phyloP scores from a whole-genome alignment of 768 basidiomycete species.

The Termitomyces sp. region DNA sequence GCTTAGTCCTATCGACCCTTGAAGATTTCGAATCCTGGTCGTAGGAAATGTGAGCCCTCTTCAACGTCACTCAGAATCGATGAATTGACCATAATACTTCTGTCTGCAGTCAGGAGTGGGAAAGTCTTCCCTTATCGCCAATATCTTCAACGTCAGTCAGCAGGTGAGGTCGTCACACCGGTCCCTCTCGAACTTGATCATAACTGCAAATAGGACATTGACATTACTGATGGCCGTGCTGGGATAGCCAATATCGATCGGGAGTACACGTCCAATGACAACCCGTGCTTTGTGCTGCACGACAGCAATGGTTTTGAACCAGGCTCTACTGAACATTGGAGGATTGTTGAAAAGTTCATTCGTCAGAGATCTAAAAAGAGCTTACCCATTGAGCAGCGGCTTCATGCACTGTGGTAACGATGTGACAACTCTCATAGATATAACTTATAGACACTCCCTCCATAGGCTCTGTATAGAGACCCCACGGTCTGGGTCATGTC shows the following conservation, averaged over 20 bases:
- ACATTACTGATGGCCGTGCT: not conserved
- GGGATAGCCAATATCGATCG: not conserved
- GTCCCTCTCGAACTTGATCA: not conserved
- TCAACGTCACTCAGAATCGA: not conserved
- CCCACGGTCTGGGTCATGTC: not conserved
- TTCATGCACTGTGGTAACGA: not conserved
- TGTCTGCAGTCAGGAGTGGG: not conserved
- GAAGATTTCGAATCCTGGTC: not conserved
- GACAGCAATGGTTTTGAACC: not conserved
- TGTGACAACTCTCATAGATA: not conserved
- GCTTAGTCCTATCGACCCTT: not conserved
- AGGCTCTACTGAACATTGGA: not conserved
- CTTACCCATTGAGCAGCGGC: not conserved
- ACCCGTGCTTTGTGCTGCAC: not conserved
- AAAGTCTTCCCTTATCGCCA: not conserved
- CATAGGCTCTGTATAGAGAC: not conserved
- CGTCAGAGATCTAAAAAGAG: not conserved
- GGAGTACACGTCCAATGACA: not conserved
- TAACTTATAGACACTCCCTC: not conserved
- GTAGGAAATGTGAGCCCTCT: not conserved
- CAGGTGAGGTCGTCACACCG: not conserved
- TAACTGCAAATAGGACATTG: not conserved
- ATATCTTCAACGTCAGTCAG: not conserved
- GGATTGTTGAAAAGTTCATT: not conserved
- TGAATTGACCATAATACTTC: not conserved